Conservation (phyloP, 495 filamentous ascomycete species). For the Aspergillus coremiiformis region DNA sequence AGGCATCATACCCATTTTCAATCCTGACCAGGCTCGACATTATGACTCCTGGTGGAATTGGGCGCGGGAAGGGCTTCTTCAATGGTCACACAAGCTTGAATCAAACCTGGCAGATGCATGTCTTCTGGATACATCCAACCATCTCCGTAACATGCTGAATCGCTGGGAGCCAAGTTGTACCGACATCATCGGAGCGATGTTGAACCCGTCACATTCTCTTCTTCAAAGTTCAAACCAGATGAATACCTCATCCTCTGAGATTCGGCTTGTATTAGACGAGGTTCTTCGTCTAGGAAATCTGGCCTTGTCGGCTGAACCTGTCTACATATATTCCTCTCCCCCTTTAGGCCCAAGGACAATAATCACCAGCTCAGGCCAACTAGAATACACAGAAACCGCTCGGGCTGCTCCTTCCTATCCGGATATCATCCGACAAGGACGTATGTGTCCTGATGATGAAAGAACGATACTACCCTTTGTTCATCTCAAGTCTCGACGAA, state of each 20-base stretch:
- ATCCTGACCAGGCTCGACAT: slow-evolving; percentile 76
- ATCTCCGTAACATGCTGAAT: slow-evolving; percentile 14
- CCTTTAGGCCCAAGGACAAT: slow-evolving; percentile 13
- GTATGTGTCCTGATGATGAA: neutral
- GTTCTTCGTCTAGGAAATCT: neutral
- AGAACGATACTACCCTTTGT: slow-evolving; percentile 82
- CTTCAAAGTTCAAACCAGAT: neutral
- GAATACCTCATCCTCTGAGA: neutral
- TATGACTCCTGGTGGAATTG: slow-evolving; percentile 99
- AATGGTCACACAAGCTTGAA: slow-evolving; percentile 96
- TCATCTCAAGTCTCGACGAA: slow-evolving; percentile 59
- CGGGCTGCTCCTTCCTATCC: slow-evolving; percentile 19
- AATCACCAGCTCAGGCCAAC: slow-evolving; percentile 6
- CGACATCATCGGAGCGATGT: slow-evolving; percentile 7
- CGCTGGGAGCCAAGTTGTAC: slow-evolving; percentile 16
- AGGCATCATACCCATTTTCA: slow-evolving; percentile 89
- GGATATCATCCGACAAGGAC: slow-evolving; percentile 4
- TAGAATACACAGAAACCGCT: slow-evolving; percentile 52
- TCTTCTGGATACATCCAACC: slow-evolving; percentile 32
- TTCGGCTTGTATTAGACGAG: slow-evolving; percentile 5
- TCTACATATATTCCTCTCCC: slow-evolving; percentile 9
- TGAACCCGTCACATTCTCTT: neutral
- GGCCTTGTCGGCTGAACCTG: slow-evolving; percentile 6
- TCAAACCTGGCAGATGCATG: neutral
- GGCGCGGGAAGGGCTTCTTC: slow-evolving; percentile 90